phyloP scores from a whole-genome alignment of 441 rosid species.

The Sinapis alba region DNA sequence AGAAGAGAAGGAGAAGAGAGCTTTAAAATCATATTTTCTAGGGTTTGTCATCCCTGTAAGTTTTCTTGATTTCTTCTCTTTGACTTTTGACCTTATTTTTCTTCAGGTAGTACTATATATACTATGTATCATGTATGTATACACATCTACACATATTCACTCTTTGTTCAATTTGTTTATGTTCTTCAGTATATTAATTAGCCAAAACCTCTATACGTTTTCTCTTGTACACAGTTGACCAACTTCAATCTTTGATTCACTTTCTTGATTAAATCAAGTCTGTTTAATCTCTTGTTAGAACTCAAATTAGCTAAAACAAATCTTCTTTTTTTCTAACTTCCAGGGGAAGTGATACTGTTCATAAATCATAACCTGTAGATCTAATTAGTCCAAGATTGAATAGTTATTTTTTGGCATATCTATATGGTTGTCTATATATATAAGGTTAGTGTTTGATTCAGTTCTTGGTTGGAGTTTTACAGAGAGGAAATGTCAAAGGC shows the following conservation, averaged over 20 bases:
- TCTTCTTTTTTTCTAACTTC: not conserved
- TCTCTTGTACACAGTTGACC: not conserved
- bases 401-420: not conserved
- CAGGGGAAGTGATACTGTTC: not conserved
- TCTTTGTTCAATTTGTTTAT: conserved; percentile 4
- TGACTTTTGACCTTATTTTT: conserved; percentile 17
- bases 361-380: not conserved
- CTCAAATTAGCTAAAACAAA: not conserved
- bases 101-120: conserved; percentile 6
- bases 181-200: conserved; percentile 1
- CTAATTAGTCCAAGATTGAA: not conserved
- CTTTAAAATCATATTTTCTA: conserved; percentile 10
- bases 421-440: not conserved
- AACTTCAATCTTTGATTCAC: not conserved
- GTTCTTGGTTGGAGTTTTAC: conserved; percentile 38
- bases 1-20: conserved; percentile 22
- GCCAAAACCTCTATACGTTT: not conserved
- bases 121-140: too few relatives aligned
- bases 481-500: conserved; percentile 44
- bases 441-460: conserved; percentile 12
- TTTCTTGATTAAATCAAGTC: not conserved
- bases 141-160: not conserved
- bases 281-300: not conserved
- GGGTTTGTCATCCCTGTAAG: conserved; percentile 39
- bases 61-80: conserved; percentile 21